A percentile compares a stretch with the other conserved stretches of the same genome.
These are phyloP conservation scores for Pichia sporocuriosa DNA, from an alignment of 805 yeast genomes.

Conservation along the genomic window DNA sequence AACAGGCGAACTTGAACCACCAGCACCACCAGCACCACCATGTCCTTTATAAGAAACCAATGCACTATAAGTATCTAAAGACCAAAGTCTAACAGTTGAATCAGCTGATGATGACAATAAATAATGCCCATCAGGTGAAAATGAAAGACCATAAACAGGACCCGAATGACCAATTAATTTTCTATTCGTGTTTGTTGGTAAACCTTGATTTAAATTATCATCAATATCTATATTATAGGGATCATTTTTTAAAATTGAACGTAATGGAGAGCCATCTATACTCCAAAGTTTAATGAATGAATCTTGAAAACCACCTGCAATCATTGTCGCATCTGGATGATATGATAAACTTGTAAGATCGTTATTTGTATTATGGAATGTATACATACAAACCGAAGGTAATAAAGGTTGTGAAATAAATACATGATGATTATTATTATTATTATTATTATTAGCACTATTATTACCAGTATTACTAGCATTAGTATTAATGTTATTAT, in stretches of 20 bases:
- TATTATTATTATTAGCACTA: not conserved
- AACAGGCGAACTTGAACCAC: constrained; percentile 63
- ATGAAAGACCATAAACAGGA: constrained; percentile 82
- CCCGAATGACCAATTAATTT: constrained; percentile 89
- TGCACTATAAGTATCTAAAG: constrained; percentile 81
- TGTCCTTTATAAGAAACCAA: constrained; percentile 95
- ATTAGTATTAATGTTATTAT: not conserved
- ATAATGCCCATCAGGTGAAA: constrained; percentile 83
- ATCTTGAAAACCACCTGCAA: constrained; percentile 94
- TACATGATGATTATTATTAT: not conserved
- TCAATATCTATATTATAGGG: constrained; percentile 29
- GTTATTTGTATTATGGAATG: constrained; percentile 90
- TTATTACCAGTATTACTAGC: not conserved
- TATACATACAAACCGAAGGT: constrained; percentile 96
- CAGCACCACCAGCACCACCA: constrained; percentile 13
- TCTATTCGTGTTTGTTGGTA: constrained; percentile 30
- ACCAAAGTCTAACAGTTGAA: constrained; percentile 89
- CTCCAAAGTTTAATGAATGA: constrained; percentile 89
- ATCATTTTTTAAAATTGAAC: constrained; percentile 52
- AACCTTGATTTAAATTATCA: constrained; percentile 21
- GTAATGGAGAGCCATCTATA: constrained; percentile 81
- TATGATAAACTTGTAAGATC: constrained; percentile 83
- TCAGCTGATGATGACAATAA: constrained; percentile 84
- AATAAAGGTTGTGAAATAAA: constrained; percentile 55
- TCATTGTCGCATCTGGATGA: constrained; percentile 77